Percentiles rank a stretch among this genome's conserved stretches.
phyloP scores from a whole-genome alignment of 805 yeast genomes.

The Wickerhamiella galacta region DNA sequence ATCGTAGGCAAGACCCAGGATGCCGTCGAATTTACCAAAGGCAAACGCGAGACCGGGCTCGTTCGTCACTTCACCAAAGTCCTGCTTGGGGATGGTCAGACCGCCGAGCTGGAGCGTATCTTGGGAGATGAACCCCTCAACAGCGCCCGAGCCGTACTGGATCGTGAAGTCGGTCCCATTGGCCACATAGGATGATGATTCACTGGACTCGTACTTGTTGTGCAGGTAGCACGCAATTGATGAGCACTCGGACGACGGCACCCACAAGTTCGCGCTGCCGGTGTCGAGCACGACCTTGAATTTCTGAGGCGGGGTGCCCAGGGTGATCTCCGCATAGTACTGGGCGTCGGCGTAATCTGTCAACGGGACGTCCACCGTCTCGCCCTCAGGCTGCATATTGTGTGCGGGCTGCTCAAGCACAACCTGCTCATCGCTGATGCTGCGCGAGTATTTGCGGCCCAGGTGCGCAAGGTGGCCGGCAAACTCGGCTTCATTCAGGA shows the following conservation, averaged over 20 bases:
- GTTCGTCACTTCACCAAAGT: conserved; percentile 90
- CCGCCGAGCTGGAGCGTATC: conserved; percentile 73
- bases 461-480: conserved; percentile 13
- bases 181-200: conserved; percentile 67
- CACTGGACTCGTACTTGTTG: conserved; percentile 69
- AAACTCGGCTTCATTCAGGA: conserved; percentile 11
- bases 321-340: conserved; percentile 75
- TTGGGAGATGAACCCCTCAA: conserved; percentile 83
- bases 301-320: conserved; percentile 87
- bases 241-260: conserved; percentile 75
- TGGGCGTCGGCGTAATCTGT: conserved; percentile 93
- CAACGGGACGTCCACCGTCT: conserved; percentile 56
- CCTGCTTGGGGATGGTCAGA: conserved; percentile 71
- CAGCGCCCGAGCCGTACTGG: conserved; percentile 82
- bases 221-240: conserved; percentile 94
- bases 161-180: conserved; percentile 79
- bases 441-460: conserved; percentile 14
- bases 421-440: conserved; percentile 5
- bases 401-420: conserved; percentile 2
- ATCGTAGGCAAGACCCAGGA: conserved; percentile 86
- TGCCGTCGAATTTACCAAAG: conserved; percentile 97
- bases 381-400: conserved; percentile 16
- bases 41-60: conserved; percentile 98
- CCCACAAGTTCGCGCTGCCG: conserved; percentile 95
- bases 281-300: conserved; percentile 93